Evolutionary conservation across 1,284 basidiomycete species (phyloP), one percentile per base, ranked within the genome.

Genomic region (Cryptococcus sp.): DNA sequence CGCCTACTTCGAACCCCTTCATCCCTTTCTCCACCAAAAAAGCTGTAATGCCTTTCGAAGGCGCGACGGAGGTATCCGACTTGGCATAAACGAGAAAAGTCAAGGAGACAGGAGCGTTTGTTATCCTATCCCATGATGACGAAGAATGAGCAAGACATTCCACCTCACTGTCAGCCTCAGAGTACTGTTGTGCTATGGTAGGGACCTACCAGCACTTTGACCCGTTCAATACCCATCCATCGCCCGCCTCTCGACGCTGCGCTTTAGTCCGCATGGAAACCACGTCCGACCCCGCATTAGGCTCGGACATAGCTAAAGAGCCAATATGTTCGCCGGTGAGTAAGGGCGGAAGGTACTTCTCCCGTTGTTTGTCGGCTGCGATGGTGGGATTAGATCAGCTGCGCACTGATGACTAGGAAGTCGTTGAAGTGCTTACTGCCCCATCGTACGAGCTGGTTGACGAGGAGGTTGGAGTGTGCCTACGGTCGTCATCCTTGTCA

Each of bases 51-150:
- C 93, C 92, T 75, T 91, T 94, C 23, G 89, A 67, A 7, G 76
- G 67, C 27, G 66, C 88, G 11, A 85, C 69, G 83, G 85, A 84
- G 0, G 89, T 89, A 13, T 84, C 83, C 5, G 91, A 92, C 79
- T 94, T 94, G 17, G 93, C 93, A 76, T 97, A 97, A 5, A 97
- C 91, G 20, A 97, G 87, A 27, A 96, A 83, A 0, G 92, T 96
- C 13, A 88, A 89, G 1, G 94, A 90, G 25, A 87, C 82, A 1
- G 93, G 91, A 4, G 93, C 92, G 75, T 98, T 98, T 30, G 94
- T 97, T 75, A 97, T 97, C 91, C 91, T 91, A 62, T 16, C 25
- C 15, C 47, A 30, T 2, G 39, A n/a, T 4, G 2, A 50, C 17
- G 16, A 39, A 35, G 23, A 13, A 7, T 35, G 30, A 50, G 27